Evolutionary conservation across 306 rosid genomes (phyloP).

Genomic region (Pterocarpus santalinus): DNA sequence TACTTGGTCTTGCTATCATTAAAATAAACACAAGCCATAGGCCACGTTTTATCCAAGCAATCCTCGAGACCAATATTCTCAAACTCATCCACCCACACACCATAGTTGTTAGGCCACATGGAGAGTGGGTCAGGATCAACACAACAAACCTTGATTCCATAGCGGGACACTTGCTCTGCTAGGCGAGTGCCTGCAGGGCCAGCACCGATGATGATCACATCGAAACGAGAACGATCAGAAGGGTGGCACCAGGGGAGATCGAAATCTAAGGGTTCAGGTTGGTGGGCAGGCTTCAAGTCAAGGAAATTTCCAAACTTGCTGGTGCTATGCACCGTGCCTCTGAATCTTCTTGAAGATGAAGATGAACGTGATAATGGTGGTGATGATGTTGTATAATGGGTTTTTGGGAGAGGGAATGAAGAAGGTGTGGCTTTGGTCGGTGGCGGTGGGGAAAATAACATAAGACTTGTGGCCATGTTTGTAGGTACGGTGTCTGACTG

Average conservation of each 20-base stretch:
- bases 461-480: slow-evolving; percentile 54
- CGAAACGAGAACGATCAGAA: slow-evolving; percentile 51
- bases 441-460: slow-evolving; percentile 51
- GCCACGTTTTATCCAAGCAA: slow-evolving; percentile 86
- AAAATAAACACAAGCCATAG: slow-evolving; percentile 65
- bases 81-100: slow-evolving; percentile 89
- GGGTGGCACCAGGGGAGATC: slow-evolving; percentile 72
- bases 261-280: slow-evolving; percentile 55
- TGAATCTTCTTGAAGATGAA: slow-evolving; percentile 45
- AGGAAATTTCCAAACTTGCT: slow-evolving; percentile 69
- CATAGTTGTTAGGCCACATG: slow-evolving; percentile 90
- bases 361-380: not conserved
- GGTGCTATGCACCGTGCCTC: slow-evolving; percentile 39
- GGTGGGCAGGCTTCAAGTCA: slow-evolving; percentile 61
- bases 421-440: slow-evolving; percentile 32
- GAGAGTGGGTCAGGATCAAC: slow-evolving; percentile 85
- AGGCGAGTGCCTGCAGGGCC: slow-evolving; percentile 87
- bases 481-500: not conserved
- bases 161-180: slow-evolving; percentile 73
- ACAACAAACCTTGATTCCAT: slow-evolving; percentile 81
- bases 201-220: slow-evolving; percentile 74
- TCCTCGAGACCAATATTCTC: slow-evolving; percentile 63
- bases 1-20: slow-evolving; percentile 64
- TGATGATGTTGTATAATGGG: slow-evolving; percentile 20
- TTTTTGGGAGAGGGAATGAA: slow-evolving; percentile 36